Conservation (phyloP, 345 rosid genomes). For the Hibiscus syriacus region DNA sequence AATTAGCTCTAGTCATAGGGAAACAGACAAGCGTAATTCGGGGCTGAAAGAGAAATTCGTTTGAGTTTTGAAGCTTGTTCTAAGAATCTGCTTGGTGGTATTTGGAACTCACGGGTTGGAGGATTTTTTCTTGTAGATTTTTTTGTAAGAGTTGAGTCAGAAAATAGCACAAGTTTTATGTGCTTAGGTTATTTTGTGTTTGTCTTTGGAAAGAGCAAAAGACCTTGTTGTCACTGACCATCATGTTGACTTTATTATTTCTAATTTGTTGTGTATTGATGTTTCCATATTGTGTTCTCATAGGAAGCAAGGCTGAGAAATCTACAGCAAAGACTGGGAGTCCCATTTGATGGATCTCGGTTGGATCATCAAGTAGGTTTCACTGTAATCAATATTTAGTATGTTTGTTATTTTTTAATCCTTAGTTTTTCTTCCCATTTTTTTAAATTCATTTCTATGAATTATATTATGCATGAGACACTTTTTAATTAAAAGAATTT, state of each 20-base stretch:
- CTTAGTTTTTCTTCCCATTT: neutral
- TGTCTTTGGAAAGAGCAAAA: neutral
- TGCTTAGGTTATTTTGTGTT: neutral
- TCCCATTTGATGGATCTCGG: conserved; percentile 80
- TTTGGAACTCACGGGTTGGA: neutral
- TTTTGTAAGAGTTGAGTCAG: neutral
- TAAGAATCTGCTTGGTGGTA: neutral
- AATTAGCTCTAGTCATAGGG: neutral
- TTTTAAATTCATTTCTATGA: no score
- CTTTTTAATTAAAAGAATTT: no score
- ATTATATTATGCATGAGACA: no score
- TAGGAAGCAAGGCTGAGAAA: conserved; percentile 78
- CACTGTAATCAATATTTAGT: neutral
- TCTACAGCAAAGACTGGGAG: conserved; percentile 58
- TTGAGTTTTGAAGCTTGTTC: neutral
- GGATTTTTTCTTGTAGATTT: neutral
- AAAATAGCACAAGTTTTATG: neutral
- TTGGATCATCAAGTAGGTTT: conserved; percentile 74
- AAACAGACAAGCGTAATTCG: neutral
- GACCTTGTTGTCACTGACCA: neutral
- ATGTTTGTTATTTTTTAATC: neutral
- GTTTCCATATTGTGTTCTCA: conserved; percentile 16
- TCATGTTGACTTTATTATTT: neutral
- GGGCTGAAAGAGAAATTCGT: neutral
- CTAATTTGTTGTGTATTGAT: neutral